phyloP scores from a whole-genome alignment of 2,329 filamentous ascomycete genomes.

The Talaromyces albobiverticillius region DNA sequence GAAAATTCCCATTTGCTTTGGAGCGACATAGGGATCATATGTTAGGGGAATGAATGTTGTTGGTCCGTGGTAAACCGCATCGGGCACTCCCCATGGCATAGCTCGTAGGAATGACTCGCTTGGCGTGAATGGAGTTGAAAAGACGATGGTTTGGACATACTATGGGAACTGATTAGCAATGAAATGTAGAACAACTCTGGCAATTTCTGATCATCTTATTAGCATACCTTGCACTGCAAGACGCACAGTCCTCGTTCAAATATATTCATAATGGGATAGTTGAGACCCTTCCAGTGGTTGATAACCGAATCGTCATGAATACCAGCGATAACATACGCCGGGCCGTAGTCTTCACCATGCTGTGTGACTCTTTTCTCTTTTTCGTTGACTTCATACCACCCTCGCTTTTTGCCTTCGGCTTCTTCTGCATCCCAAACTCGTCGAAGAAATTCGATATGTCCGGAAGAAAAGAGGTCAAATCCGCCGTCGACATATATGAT shows the following conservation, averaged over 20 bases:
- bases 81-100: conserved; percentile 70
- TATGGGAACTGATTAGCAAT: conserved; percentile 34
- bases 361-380: conserved; percentile 61
- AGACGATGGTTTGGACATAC: conserved; percentile 85
- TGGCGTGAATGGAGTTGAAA: conserved; percentile 85
- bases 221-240: conserved; percentile 79
- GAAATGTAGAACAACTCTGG: neutral
- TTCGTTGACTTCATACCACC: conserved; percentile 71
- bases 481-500: conserved; percentile 95
- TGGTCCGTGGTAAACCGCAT: conserved; percentile 91
- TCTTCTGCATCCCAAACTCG: conserved; percentile 73
- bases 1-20: conserved; percentile 82
- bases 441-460: conserved; percentile 91
- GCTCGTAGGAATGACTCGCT: conserved; percentile 72
- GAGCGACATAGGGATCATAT: conserved; percentile 76
- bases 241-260: conserved; percentile 95
- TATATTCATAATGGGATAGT: conserved; percentile 99
- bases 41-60: conserved; percentile 80
- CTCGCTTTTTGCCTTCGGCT: conserved; percentile 61
- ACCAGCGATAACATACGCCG: conserved; percentile 85
- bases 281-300: conserved; percentile 94
- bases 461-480: conserved; percentile 94
- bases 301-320: conserved; percentile 94
- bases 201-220: neutral
- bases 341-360: conserved; percentile 69